Base-by-base conservation (phyloP, 257 asterid genomes). In the Forsythia viridissima region DNA sequence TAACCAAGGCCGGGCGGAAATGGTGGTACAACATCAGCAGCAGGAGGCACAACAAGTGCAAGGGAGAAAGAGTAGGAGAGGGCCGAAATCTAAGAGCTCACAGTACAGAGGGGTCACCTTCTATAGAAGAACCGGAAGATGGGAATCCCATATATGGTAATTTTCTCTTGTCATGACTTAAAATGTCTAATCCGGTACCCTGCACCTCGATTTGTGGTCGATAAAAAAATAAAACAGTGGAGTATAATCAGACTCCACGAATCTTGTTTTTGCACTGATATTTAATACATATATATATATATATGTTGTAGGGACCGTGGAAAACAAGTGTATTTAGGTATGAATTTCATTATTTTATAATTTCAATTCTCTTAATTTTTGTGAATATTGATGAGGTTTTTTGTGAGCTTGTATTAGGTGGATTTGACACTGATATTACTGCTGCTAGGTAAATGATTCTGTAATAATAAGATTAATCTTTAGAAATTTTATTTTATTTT, bases 391-490 rank as follows among this genome's bases (percentile, higher is more conserved):
- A 73, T 67, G 65, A 71, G 20, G 13, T 71, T 48, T 37, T 38
- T 20, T 57, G 69, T 72, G 37, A 59, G 20, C 80, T 75, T 21
- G 41, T 71, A 15, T 81, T 82, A 94, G 97, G 98, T 81, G 98
- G 98, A 79, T 94, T 94, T 86, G 97, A 94, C 82, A 94, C 97
- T 71, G 95, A 97, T 77, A 89, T 86, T 75, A 87, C 92, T 39
- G 98, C 98, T 1, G 97, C 97, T 39, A 92, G 97, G 98, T 92
- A 84, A 77, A 39, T 0, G 40, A 39, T 41, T 41, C 24, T 18
- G 6, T 30, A n/a, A 1, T 30, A 30, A 30, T 30, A 30, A 30
- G 34, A 30, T 30, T 30, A 30, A 30, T 30, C 34, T 30, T 30
- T 30, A 30, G 1, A 30, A 30, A 0, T 30, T 30, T 24, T 24